Percentiles rank a stretch among this genome's conserved stretches.
These are phyloP conservation scores for Ustilago trichophora DNA, from an alignment of 1,284 basidiomycete species.

Conservation along the genomic window DNA sequence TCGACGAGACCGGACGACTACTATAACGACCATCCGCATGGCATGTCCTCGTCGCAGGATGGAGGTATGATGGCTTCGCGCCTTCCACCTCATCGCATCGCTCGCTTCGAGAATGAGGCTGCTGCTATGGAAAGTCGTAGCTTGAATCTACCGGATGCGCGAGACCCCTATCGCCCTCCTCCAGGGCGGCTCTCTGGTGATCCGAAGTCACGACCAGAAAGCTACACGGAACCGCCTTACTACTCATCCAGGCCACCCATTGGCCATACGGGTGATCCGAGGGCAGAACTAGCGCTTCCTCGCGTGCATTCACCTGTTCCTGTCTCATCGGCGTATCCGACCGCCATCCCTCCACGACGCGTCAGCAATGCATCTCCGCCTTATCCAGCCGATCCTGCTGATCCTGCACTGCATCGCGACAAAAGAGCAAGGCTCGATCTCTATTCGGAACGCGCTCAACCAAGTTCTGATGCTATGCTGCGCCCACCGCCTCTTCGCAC, in stretches of 20 bases:
- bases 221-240: conserved; percentile 20
- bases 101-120: conserved; percentile 1
- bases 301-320: conserved; percentile 20
- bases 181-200: conserved; percentile 10
- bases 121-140: conserved; percentile 5
- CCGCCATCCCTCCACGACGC: conserved; percentile 10
- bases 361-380: conserved; percentile 25
- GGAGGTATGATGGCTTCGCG: conserved; percentile 4
- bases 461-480: conserved; percentile 5
- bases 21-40: conserved; percentile 9
- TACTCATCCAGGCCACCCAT: conserved; percentile 3
- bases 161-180: conserved; percentile 14
- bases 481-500: conserved; percentile 22
- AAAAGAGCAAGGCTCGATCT: conserved; percentile 33
- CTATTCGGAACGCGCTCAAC: conserved; percentile 19
- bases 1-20: conserved; percentile 17
- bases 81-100: conserved; percentile 7
- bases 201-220: conserved; percentile 8
- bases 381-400: conserved; percentile 5
- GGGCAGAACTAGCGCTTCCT: conserved; percentile 5
- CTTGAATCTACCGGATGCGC: not conserved
- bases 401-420: conserved; percentile 25
- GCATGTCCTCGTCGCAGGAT: conserved; percentile 1
- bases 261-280: conserved; percentile 9
- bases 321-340: conserved; percentile 1